These are phyloP conservation scores for Herpetomonas samuelpessoai DNA, from an alignment of 208 protist species.

Conservation along the genomic window DNA sequence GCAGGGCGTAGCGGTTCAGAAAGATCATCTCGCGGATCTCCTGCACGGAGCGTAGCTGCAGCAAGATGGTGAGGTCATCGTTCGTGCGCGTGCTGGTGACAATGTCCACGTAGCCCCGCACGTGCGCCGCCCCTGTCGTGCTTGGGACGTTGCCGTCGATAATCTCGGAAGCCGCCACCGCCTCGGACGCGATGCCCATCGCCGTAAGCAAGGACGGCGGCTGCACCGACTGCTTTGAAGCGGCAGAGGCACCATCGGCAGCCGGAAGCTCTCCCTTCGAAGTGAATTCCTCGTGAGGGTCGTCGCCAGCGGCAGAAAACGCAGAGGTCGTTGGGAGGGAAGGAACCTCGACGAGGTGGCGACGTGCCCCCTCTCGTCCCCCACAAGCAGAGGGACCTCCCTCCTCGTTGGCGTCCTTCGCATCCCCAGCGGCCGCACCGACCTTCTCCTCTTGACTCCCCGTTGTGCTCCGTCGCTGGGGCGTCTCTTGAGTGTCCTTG, in stretches of 20 bases:
- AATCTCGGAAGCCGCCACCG: not conserved
- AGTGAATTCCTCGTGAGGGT: too few relatives aligned
- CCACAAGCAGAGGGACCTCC: too few relatives aligned
- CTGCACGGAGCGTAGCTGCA: conserved; percentile 50
- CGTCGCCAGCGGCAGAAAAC: too few relatives aligned
- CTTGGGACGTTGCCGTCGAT: not conserved
- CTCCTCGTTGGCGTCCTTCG: too few relatives aligned
- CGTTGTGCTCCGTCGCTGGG: not conserved
- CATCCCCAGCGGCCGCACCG: not conserved
- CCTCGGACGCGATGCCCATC: conserved; percentile 2
- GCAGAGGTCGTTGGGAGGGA: conserved; percentile 8
- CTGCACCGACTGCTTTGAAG: too few relatives aligned
- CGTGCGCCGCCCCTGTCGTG: not conserved
- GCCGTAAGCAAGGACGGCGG: not conserved
- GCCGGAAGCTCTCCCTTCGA: too few relatives aligned
- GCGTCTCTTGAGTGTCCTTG: not conserved
- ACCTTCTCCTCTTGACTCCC: too few relatives aligned
- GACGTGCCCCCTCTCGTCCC: too few relatives aligned
- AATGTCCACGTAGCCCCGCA: not conserved
- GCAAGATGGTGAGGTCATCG: conserved; percentile 26
- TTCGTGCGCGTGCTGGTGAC: not conserved
- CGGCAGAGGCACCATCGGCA: too few relatives aligned
- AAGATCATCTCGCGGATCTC: conserved; percentile 71
- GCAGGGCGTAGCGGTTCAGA: conserved; percentile 67
- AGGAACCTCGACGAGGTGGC: not conserved